phyloP scores from a whole-genome alignment of 2,329 filamentous ascomycete species.

The Phaeosphaeria sp. region DNA sequence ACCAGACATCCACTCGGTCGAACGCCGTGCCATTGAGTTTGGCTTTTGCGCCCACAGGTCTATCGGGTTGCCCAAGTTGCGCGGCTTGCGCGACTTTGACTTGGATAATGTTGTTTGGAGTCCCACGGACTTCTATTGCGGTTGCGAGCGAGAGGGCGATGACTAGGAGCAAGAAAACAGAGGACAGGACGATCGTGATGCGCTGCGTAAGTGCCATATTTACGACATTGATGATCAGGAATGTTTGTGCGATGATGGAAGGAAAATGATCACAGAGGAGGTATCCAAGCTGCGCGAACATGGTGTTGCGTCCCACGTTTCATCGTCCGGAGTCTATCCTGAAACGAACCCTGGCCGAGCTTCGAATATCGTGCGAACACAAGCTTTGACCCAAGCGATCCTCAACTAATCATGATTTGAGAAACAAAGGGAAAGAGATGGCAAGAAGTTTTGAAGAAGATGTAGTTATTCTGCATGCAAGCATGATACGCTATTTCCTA shows the following conservation, averaged over 20 bases:
- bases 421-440: neutral
- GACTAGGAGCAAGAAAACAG: conserved; percentile 33
- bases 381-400: neutral
- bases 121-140: conserved; percentile 35
- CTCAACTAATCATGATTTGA: no score
- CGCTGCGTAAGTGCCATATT: conserved; percentile 31
- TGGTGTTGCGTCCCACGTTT: conserved; percentile 28
- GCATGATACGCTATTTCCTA: neutral
- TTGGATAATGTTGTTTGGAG: conserved; percentile 29
- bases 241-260: neutral
- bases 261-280: conserved; percentile 2
- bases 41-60: conserved; percentile 28
- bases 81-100: conserved; percentile 36
- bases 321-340: conserved; percentile 14
- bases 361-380: neutral
- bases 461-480: neutral
- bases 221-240: conserved; percentile 1
- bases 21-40: conserved; percentile 37
- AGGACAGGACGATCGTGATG: conserved; percentile 30
- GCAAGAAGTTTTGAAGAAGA: neutral
- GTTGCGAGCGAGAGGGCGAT: conserved; percentile 38
- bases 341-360: conserved; percentile 11
- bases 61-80: conserved; percentile 23
- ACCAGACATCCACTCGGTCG: conserved; percentile 36
- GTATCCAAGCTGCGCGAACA: conserved; percentile 6